phyloP scores from a whole-genome alignment of 1,139 yeast species.

The Pichia sp. region DNA sequence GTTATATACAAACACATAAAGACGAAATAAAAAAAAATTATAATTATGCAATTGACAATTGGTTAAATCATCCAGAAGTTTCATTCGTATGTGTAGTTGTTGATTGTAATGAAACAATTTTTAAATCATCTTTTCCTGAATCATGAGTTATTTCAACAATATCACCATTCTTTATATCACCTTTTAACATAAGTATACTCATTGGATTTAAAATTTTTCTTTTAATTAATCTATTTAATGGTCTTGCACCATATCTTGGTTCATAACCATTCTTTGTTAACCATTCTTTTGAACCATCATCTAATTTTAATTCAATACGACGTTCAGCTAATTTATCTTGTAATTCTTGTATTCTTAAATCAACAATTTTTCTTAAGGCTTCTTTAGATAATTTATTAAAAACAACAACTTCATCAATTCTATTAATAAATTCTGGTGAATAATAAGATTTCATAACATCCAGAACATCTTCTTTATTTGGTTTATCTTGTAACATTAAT shows the following conservation, averaged over 20 bases:
- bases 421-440: slow-evolving; percentile 92
- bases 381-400: slow-evolving; percentile 80
- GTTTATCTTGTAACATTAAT: slow-evolving; percentile 62
- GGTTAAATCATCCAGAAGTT: no score
- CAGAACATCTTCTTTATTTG: slow-evolving; percentile 48
- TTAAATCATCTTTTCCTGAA: slow-evolving; percentile 8
- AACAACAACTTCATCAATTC: slow-evolving; percentile 85
- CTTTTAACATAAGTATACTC: slow-evolving; percentile 73
- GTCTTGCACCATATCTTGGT: slow-evolving; percentile 90
- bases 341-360: slow-evolving; percentile 74
- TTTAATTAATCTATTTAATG: slow-evolving; percentile 84
- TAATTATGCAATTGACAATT: no score
- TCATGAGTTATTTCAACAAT: slow-evolving; percentile 35
- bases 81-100: no score
- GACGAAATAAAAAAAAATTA: not conserved
- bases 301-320: slow-evolving; percentile 59
- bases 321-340: slow-evolving; percentile 73
- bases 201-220: slow-evolving; percentile 78
- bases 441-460: slow-evolving; percentile 65
- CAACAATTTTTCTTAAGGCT: slow-evolving; percentile 73
- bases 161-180: slow-evolving; percentile 69
- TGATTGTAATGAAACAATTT: not conserved
- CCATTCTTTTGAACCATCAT: slow-evolving; percentile 61
- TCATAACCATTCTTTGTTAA: slow-evolving; percentile 84
- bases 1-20: not conserved